Evolutionary conservation across 2,329 filamentous ascomycete species (phyloP).

Genomic region (Bipolaris cookei): DNA sequence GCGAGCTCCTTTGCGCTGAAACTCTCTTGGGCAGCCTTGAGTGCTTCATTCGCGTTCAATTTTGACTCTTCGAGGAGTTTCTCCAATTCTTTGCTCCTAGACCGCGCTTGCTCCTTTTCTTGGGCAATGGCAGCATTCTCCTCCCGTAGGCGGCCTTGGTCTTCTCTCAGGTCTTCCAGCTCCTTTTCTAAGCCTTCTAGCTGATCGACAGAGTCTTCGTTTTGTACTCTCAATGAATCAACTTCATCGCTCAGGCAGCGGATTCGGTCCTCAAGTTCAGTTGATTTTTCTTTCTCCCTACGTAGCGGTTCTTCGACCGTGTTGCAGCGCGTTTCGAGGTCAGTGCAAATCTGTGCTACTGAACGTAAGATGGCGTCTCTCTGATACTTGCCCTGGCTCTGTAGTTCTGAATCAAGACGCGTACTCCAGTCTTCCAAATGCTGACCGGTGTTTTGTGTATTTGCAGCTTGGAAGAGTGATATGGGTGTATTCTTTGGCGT

Average conservation of each 20-base stretch:
- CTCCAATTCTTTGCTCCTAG: conserved; percentile 41
- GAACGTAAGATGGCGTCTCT: conserved; percentile 57
- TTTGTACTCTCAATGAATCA: conserved; percentile 39
- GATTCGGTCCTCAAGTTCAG: conserved; percentile 42
- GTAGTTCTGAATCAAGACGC: conserved; percentile 54
- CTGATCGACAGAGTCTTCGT: conserved; percentile 32
- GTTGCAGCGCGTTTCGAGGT: conserved; percentile 63
- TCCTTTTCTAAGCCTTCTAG: conserved; percentile 49
- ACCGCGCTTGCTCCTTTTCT: conserved; percentile 41
- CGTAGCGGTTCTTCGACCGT: conserved; percentile 62
- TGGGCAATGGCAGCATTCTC: conserved; percentile 49
- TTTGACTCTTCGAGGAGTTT: conserved; percentile 49
- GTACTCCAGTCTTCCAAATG: conserved; percentile 58
- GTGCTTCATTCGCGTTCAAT: conserved; percentile 38
- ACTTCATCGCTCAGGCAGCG: conserved; percentile 45
- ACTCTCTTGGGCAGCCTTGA: conserved; percentile 29
- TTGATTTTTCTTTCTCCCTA: conserved; percentile 50
- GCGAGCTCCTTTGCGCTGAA: conserved; percentile 48
- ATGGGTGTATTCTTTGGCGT: conserved; percentile 14
- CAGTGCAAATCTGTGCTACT: conserved; percentile 61
- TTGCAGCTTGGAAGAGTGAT: conserved; percentile 48
- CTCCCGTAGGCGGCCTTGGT: conserved; percentile 28
- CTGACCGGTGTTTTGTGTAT: conserved; percentile 44
- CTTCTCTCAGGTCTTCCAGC: conserved; percentile 45
- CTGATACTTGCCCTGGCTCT: conserved; percentile 48